Evolutionary conservation across 129 eudicot species (phyloP), one percentile per base, ranked within the genome.

Genomic region (Pulicaria dysenterica): DNA sequence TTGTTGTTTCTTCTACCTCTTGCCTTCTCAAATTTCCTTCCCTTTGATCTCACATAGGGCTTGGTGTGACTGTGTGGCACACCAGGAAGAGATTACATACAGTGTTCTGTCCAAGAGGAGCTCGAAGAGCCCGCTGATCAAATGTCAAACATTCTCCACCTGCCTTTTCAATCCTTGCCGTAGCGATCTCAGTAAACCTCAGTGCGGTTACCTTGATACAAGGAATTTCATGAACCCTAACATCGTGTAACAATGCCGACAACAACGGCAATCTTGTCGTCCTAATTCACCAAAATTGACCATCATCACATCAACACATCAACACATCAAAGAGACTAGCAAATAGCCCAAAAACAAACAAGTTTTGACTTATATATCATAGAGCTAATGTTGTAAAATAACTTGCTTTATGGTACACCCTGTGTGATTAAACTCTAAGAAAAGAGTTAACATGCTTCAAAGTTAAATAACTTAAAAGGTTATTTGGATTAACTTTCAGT

Each of bases 1-100:
- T 78, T 74, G 81, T 86, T 85, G 86, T 85, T 85, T 68, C 89
- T 85, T 62, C 85, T 78, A 58, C 89, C 89, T 75, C 89, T 59
- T n/a, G 89, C 89, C 72, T 79, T 79, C 77, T 85, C 89, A 41
- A 77, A 85, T 57, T 85, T 85, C 77, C 89, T 77, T 49, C 89
- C 89, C 74, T 74, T 77, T 46, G 89, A 73, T 49, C 85, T 74
- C 58, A 84, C 89, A 39, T 84, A 84, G 0, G 89, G 89, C 58
- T 84, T 84, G 53, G 83, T 84, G 83, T 84, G 89, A 58, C 85
- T 81, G 76, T 84, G 85, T 49, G 89, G 89, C 3, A 84, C 89
- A 84, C 89, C 89, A 73, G 89, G 19, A 48, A 16, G 16, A 54
- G 31, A 19, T 8, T 2, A 16, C 75, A 66, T 74, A 79, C 83